These are phyloP conservation scores for Aplosporella prunicola DNA, from an alignment of 2,329 filamentous ascomycete genomes.

Conservation along the genomic window DNA sequence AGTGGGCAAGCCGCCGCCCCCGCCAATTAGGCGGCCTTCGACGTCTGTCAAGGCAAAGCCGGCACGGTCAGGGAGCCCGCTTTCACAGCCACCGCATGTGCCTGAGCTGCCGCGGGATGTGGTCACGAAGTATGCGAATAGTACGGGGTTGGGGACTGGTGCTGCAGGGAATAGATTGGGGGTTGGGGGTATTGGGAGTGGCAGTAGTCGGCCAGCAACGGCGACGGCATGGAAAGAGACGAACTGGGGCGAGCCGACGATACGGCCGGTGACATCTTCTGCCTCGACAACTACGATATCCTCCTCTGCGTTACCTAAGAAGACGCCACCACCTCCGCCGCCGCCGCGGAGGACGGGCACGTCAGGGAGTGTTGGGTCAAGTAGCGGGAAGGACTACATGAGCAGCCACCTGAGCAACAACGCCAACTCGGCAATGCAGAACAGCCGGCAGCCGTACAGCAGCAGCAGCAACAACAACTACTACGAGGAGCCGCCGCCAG, in stretches of 20 bases:
- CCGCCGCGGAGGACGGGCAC: constrained; percentile 8
- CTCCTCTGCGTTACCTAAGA: constrained; percentile 11
- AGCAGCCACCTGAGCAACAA: background rate
- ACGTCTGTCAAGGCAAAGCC: constrained; percentile 6
- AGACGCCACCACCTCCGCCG: constrained; percentile 12
- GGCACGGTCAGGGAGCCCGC: constrained; percentile 14
- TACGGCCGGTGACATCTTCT: constrained; percentile 6
- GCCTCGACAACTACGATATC: constrained; percentile 5
- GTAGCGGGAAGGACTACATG: constrained; percentile 1
- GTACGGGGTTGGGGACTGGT: no score
- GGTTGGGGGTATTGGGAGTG: no score
- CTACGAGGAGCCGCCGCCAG: constrained; percentile 4
- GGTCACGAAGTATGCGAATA: no score
- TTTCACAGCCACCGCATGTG: constrained; percentile 18
- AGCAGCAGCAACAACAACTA: no score
- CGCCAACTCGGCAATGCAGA: background rate
- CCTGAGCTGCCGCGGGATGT: constrained; percentile 16
- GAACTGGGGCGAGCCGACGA: constrained; percentile 5
- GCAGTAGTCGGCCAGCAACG: constrained; percentile 29
- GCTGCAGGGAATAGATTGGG: constrained; percentile 31
- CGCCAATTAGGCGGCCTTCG: constrained; percentile 23
- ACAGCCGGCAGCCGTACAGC: constrained; percentile 2
- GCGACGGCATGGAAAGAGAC: constrained; percentile 16
- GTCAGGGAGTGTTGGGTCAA: background rate
- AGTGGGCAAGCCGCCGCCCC: constrained; percentile 13